phyloP scores from a whole-genome alignment of 2,329 filamentous ascomycete genomes.

The Mycosphaerella sp. region DNA sequence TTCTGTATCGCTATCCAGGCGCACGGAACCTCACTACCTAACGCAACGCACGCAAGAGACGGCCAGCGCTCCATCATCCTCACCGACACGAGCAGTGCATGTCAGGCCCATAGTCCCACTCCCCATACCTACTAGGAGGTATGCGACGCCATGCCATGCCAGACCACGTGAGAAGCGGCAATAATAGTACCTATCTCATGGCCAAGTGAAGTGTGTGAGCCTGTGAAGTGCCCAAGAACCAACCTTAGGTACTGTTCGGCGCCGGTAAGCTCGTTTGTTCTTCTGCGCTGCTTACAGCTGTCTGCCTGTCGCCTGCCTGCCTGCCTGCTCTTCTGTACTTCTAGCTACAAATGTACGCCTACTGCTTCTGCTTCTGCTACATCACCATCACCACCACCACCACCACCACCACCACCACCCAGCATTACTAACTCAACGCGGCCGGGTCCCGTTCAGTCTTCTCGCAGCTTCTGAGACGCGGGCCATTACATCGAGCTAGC shows the following conservation, averaged over 20 bases:
- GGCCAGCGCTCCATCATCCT: constrained; percentile 5
- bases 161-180: background rate
- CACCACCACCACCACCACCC: background rate
- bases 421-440: background rate
- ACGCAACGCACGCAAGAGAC: background rate
- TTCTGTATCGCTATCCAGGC: background rate
- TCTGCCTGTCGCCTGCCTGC: too few relatives aligned
- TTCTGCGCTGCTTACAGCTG: too few relatives aligned
- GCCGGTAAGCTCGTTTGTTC: background rate
- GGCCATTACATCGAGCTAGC: background rate
- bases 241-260: background rate
- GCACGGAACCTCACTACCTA: background rate
- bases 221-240: background rate
- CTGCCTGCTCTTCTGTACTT: too few relatives aligned
- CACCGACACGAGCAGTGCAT: constrained; percentile 6
- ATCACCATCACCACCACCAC: background rate
- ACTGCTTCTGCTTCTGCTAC: background rate
- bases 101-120: too few relatives aligned
- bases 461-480: constrained; percentile 10
- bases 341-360: too few relatives aligned
- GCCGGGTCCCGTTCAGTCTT: background rate
- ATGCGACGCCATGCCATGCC: too few relatives aligned
- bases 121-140: too few relatives aligned
- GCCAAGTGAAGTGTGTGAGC: background rate
- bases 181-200: too few relatives aligned